Evolutionary conservation across 306 rosid species (phyloP).

Genomic region (Vigna trinervia): DNA sequence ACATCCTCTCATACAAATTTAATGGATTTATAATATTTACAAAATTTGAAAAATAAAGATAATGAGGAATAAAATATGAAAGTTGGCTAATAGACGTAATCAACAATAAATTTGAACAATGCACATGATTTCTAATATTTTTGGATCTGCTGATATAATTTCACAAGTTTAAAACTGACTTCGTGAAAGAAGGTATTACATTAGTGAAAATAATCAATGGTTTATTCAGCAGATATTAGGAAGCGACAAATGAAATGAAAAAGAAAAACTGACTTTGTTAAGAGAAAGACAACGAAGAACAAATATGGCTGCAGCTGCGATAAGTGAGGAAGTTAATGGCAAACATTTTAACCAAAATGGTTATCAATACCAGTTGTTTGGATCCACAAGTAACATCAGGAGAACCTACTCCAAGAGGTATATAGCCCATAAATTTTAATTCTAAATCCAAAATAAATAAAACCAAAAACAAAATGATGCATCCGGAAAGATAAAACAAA

Average conservation of each 20-base stretch:
- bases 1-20: too few species aligned
- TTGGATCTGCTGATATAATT: neutral
- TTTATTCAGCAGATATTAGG: neutral
- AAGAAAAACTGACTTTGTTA: neutral
- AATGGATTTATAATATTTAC: too few species aligned
- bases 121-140: neutral
- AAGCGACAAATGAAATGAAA: neutral
- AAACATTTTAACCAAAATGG: conserved; percentile 39
- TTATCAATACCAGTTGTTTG: conserved; percentile 2
- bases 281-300: neutral
- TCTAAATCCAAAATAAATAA: conserved; percentile 39
- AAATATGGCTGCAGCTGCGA: neutral
- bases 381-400: neutral
- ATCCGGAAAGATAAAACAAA: conserved; percentile 14
- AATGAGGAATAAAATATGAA: too few species aligned
- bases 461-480: conserved; percentile 33
- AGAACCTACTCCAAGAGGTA: conserved; percentile 29
- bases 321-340: neutral
- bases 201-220: too few species aligned
- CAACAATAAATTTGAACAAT: too few species aligned
- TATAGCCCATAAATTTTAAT: conserved; percentile 34
- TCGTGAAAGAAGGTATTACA: neutral
- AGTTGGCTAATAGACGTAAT: too few species aligned
- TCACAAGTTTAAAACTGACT: neutral
- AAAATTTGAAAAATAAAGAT: too few species aligned